Percentiles rank a stretch among this genome's conserved stretches.
phyloP scores from a whole-genome alignment of 2,329 filamentous ascomycete genomes.

The Apiospora sp. region DNA sequence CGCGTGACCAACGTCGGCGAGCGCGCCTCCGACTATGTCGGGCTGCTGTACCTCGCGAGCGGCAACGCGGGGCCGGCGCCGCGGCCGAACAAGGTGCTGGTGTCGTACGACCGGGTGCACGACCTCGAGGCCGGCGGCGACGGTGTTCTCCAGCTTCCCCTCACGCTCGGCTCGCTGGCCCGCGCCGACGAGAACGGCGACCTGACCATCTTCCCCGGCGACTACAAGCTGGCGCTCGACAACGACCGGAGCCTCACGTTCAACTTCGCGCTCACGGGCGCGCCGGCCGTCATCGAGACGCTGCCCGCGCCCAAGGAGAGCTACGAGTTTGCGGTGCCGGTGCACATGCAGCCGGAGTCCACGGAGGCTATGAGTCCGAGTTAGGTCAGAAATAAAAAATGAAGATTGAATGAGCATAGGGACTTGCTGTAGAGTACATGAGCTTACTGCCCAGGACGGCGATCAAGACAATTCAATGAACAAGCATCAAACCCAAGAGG shows the following conservation, averaged over 20 bases:
- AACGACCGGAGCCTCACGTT: slow-evolving; percentile 19
- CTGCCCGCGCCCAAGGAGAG: slow-evolving; percentile 12
- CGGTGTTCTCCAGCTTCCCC: slow-evolving; percentile 35
- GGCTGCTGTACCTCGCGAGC: slow-evolving; percentile 52
- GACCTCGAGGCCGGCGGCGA: slow-evolving; percentile 36
- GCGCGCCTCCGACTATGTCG: slow-evolving; percentile 53
- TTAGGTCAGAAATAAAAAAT: slow-evolving; percentile 29
- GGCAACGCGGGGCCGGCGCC: slow-evolving; percentile 48
- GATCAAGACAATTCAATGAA: not conserved
- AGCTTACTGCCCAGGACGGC: not conserved
- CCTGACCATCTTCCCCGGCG: slow-evolving; percentile 24
- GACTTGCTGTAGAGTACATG: not conserved
- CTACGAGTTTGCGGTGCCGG: slow-evolving; percentile 21
- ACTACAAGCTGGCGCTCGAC: slow-evolving; percentile 23
- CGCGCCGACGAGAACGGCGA: slow-evolving; percentile 54
- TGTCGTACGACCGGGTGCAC: slow-evolving; percentile 51
- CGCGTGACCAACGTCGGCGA: slow-evolving; percentile 51
- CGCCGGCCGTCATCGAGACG: slow-evolving; percentile 19
- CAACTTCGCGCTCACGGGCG: slow-evolving; percentile 18
- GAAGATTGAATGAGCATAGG: too few species aligned
- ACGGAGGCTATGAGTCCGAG: slow-evolving; percentile 15
- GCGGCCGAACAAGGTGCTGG: slow-evolving; percentile 54
- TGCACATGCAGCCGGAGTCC: slow-evolving; percentile 11
- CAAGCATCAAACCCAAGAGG: not conserved
- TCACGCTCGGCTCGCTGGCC: slow-evolving; percentile 54